Percentiles rank a stretch among this genome's conserved stretches.
Evolutionary conservation across 495 filamentous ascomycete genomes (phyloP).

Genomic region (Friedmanniomyces endolithicus): DNA sequence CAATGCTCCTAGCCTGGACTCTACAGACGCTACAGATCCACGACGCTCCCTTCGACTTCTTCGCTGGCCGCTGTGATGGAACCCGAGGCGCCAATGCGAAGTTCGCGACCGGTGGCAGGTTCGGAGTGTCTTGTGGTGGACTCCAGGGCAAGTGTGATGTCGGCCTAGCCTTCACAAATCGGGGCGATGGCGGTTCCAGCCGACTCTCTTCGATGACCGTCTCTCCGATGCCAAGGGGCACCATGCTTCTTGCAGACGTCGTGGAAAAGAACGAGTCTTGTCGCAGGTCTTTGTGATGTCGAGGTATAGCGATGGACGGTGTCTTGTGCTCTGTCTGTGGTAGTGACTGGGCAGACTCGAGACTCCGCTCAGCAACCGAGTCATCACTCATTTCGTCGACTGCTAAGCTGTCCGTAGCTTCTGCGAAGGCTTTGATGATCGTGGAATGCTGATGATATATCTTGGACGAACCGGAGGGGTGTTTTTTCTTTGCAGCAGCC

Average conservation of each 20-base stretch:
- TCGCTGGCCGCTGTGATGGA: background rate
- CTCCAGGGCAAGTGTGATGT: background rate
- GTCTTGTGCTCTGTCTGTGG: background rate
- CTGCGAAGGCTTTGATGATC: background rate
- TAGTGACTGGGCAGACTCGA: background rate
- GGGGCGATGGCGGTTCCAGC: background rate
- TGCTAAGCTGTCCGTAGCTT: background rate
- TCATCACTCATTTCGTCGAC: background rate
- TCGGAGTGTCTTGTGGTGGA: background rate
- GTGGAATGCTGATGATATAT: background rate
- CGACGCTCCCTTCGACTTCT: background rate
- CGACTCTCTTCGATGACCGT: background rate
- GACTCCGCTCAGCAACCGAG: background rate
- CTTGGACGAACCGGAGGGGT: background rate
- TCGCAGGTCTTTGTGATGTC: background rate
- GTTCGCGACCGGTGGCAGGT: background rate
- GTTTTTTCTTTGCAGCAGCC: background rate
- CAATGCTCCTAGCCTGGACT: background rate
- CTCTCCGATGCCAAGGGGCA: too few relatives aligned
- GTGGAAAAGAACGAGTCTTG: background rate
- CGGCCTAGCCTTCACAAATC: background rate
- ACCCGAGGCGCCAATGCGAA: background rate
- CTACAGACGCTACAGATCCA: background rate
- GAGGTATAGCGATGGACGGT: background rate
- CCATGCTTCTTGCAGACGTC: background rate